These are phyloP conservation scores for Penicillium taxi DNA, from an alignment of 495 filamentous ascomycete species.

Conservation along the genomic window DNA sequence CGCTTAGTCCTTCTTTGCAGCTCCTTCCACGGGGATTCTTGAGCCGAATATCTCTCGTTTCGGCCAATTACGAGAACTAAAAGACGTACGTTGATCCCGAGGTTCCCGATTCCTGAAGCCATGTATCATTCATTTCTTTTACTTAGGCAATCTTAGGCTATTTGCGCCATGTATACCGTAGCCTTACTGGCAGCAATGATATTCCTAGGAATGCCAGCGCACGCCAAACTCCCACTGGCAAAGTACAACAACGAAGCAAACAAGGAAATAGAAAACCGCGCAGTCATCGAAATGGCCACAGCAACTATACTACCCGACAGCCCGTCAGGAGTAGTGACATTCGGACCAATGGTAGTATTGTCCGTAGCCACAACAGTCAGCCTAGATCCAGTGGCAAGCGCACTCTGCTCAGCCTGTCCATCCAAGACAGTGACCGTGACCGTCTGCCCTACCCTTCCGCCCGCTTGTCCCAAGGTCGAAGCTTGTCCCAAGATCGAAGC, in stretches of 20 bases:
- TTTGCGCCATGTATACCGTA: conserved; percentile 2
- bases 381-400: conserved; percentile 6
- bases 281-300: too few relatives aligned
- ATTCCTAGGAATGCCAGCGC: not conserved
- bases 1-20: not conserved
- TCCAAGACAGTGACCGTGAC: conserved; percentile 10
- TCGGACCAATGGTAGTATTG: not conserved
- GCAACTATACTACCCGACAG: too few relatives aligned
- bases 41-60: too few relatives aligned
- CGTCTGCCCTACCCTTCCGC: conserved; percentile 3
- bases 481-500: not conserved
- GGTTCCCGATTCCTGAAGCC: not conserved
- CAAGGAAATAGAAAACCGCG: too few relatives aligned
- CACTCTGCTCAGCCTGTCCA: conserved; percentile 10
- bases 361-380: conserved; percentile 1
- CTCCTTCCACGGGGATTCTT: not conserved
- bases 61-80: too few relatives aligned
- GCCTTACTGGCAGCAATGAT: conserved; percentile 1
- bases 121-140: not conserved
- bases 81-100: not conserved
- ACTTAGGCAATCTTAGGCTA: not conserved
- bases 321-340: too few relatives aligned
- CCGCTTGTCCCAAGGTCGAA: not conserved
- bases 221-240: too few relatives aligned
- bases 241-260: too few relatives aligned